These are phyloP conservation scores for Beauveria medogensis DNA, from an alignment of 2,329 filamentous ascomycete species.

Conservation along the genomic window DNA sequence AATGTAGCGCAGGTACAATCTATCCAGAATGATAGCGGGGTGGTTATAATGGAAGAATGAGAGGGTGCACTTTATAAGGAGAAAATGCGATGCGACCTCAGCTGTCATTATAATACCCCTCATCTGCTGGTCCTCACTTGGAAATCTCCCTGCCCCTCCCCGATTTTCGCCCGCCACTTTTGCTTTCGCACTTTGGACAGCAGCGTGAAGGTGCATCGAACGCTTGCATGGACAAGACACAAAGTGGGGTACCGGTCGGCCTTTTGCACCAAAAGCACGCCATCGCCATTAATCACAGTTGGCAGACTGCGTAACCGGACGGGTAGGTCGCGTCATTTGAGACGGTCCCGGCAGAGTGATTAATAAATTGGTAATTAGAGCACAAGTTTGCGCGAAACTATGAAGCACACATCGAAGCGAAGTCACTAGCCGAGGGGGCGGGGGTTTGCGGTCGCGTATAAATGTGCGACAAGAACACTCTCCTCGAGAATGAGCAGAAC, in stretches of 20 bases:
- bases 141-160: conserved; percentile 4
- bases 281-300: conserved; percentile 10
- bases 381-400: not conserved
- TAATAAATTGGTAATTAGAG: too few species aligned
- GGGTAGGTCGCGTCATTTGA: conserved; percentile 1
- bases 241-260: not conserved
- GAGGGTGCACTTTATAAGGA: not conserved
- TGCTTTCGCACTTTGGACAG: not conserved
- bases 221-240: not conserved
- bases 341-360: not conserved
- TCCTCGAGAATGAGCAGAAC: not conserved
- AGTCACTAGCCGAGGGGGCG: not conserved
- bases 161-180: not conserved
- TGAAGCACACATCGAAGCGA: not conserved
- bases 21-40: not conserved
- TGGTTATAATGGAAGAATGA: not conserved
- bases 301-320: not conserved
- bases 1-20: not conserved
- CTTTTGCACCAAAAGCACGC: conserved; percentile 8
- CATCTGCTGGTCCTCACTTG: not conserved
- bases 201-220: not conserved
- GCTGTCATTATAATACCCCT: not conserved
- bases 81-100: not conserved
- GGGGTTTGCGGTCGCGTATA: not conserved
- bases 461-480: not conserved